Conservation (phyloP, 2,329 filamentous ascomycete genomes). For the Fusarium staphyleae region DNA sequence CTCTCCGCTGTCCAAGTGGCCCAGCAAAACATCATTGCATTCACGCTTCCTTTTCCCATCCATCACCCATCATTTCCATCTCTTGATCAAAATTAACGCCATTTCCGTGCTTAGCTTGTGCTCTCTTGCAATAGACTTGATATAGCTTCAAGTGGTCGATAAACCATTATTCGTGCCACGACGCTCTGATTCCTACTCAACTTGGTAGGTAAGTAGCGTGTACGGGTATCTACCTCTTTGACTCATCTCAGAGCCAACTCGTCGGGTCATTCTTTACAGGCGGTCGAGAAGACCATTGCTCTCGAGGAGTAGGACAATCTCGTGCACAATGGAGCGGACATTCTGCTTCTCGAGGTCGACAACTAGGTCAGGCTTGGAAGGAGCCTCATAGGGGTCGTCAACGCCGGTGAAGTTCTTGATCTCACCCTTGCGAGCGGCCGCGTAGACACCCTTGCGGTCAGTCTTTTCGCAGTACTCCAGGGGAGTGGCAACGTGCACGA, state of each 20-base stretch:
- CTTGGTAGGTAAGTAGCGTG: conserved; percentile 7
- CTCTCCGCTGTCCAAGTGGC: conserved; percentile 26
- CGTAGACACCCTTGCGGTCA: conserved; percentile 91
- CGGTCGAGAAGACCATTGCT: conserved; percentile 85
- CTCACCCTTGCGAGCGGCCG: conserved; percentile 81
- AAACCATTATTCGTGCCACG: conserved; percentile 1
- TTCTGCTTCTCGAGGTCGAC: conserved; percentile 87
- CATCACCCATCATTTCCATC: conserved; percentile 6
- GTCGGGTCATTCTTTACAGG: conserved; percentile 49
- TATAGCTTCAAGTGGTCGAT: conserved; percentile 12
- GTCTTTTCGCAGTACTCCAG: conserved; percentile 95
- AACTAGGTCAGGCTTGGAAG: conserved; percentile 79
- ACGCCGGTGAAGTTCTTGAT: conserved; percentile 99
- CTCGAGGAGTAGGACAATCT: conserved; percentile 94
- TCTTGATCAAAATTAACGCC: conserved; percentile 32
- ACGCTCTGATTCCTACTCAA: conserved; percentile 10
- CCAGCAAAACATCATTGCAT: conserved; percentile 15
- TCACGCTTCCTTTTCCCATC: conserved; percentile 15
- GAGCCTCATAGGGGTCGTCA: conserved; percentile 93
- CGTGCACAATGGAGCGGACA: conserved; percentile 92
- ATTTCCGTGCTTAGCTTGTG: conserved; percentile 27
- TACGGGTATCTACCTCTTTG: conserved; percentile 32
- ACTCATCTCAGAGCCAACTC: conserved; percentile 14
- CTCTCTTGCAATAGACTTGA: conserved; percentile 28
- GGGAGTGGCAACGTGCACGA: conserved; percentile 92